Conservation (phyloP, 2,329 filamentous ascomycete species). For the Dactylellina cionopaga region DNA sequence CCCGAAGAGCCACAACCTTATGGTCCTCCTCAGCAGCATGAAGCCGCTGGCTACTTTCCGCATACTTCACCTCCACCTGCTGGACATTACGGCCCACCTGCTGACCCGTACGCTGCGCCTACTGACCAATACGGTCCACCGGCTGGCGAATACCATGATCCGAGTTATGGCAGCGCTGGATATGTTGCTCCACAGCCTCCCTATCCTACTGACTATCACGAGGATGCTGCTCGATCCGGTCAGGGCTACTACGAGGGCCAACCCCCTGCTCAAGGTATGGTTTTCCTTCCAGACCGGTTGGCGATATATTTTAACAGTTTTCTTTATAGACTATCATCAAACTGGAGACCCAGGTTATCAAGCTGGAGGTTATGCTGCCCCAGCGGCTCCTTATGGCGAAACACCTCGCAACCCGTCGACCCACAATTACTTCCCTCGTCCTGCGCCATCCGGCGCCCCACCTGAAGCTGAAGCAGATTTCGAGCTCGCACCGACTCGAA, state of each 20-base stretch:
- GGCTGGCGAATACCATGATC: conserved; percentile 30
- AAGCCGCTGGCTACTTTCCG: conserved; percentile 30
- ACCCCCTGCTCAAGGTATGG: conserved; percentile 19
- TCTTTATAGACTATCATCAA: too few relatives aligned
- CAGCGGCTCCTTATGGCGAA: conserved; percentile 14
- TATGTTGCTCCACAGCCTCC: conserved; percentile 27
- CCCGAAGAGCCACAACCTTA: conserved; percentile 24
- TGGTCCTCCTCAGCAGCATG: conserved; percentile 14
- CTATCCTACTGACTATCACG: conserved; percentile 21
- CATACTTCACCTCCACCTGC: conserved; percentile 34
- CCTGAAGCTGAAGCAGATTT: conserved; percentile 44
- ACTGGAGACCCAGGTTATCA: conserved; percentile 35
- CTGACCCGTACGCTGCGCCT: conserved; percentile 4
- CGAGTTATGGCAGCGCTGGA: conserved; percentile 19
- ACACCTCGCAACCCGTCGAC: conserved; percentile 44
- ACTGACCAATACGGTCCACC: too few relatives aligned
- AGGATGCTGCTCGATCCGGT: conserved; percentile 8
- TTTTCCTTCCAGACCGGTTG: neutral
- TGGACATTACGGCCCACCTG: conserved; percentile 35
- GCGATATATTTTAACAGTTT: too few relatives aligned
- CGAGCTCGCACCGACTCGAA: conserved; percentile 2
- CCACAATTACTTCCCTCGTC: conserved; percentile 32
- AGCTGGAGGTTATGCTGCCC: conserved; percentile 20
- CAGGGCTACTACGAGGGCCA: conserved; percentile 27
- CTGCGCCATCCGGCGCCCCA: conserved; percentile 39